Evolutionary conservation across 2,329 filamentous ascomycete species (phyloP), one percentile per base, ranked within the genome.

Genomic region (Ceratocystis papillata): DNA sequence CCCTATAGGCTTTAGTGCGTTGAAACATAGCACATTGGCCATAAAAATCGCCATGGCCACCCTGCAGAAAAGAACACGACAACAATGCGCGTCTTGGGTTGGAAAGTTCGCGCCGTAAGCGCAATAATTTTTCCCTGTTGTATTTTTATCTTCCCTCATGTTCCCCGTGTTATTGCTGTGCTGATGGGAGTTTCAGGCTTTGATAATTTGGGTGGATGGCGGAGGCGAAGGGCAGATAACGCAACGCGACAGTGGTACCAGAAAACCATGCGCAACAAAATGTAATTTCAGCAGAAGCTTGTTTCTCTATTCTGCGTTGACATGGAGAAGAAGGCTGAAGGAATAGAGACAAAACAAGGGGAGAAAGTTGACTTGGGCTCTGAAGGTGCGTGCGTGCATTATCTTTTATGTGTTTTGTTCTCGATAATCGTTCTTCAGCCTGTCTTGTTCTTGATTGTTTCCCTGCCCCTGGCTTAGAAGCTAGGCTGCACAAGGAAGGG

Each of bases 281-380:
- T 15, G 53, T 1, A 37, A 30, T 30, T 8, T 7, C n/a, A 59
- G 25, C 15, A 33, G 6, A 25, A n/a, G 48, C 55, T 37, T 59
- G 25, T 15, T 53, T 28, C 25, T 25, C 8, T 53, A 17, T 59
- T 8, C 1, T 59, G 17, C 55, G 25, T 37, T 30, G 55, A 17
- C 55, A 59, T 37, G 55, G n/a, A n/a, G 33, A 59, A 59, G 30
- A 59, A 37, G 55, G 55, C 55, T 59, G 55, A 59, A 59, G 55
- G 55, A 59, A 59, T 15, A 28, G 55, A 59, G 55, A 59, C 55
- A 59, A 30, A 59, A 28, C 17, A 59, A 30, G 55, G 55, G 55
- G 28, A 28, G 20, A 15, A 25, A 7, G 25, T 25, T 53, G 48
- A 53, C 22, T 28, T 22, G 12, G 48, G 4, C 48, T 22, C 48